Base-by-base conservation (phyloP, 352 stramenopile genomes). In the Phytophthora idaei region DNA sequence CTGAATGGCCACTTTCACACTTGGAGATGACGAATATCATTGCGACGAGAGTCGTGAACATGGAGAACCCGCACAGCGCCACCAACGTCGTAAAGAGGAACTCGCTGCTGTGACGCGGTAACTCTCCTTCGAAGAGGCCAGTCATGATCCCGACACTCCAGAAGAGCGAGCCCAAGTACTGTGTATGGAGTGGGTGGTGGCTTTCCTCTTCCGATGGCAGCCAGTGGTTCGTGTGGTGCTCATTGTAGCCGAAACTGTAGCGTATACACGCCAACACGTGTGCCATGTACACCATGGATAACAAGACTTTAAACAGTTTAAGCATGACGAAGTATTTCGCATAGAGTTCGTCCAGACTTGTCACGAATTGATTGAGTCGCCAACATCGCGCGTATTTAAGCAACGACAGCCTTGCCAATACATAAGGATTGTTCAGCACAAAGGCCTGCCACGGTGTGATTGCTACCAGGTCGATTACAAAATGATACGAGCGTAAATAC, bases 21-120 rank as follows among this genome's bases (percentile, higher is more conserved):
- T 90, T 91, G 28, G 86, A 94, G 29, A 92, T 81, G 42, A 90
- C 87, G 58, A 94, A 94, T 48, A 94, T 84, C 25, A 83, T 94
- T 0, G 82, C 82, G 3, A 85, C 90, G 17, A 92, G 73, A 1
- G 71, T 76, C 11, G 80, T 89, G 58, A 92, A 94, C 52, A 92
- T 65, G 5, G 81, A 82, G 47, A 94, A 92, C 0, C 83, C 85
- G 39, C 83, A 81, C 2, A 85, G 53, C 1, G 81, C 85, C n/a
- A 94, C 83, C 27, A 79, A 59, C 4, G 83, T 78, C 1, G 80
- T 91, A 60, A 92, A 94, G 9, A 89, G 11, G 55, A 90, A 90
- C 63, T 92, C 74, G 1, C 53, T 41, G 21, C 74, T 71, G 4
- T 69, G 65, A 1, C 76, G 75, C 0, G 85, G 85, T 5, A 91